Percentiles rank a stretch among this genome's conserved stretches.
Evolutionary conservation across 805 yeast species (phyloP).

Genomic region (Candida vartiovaarae): DNA sequence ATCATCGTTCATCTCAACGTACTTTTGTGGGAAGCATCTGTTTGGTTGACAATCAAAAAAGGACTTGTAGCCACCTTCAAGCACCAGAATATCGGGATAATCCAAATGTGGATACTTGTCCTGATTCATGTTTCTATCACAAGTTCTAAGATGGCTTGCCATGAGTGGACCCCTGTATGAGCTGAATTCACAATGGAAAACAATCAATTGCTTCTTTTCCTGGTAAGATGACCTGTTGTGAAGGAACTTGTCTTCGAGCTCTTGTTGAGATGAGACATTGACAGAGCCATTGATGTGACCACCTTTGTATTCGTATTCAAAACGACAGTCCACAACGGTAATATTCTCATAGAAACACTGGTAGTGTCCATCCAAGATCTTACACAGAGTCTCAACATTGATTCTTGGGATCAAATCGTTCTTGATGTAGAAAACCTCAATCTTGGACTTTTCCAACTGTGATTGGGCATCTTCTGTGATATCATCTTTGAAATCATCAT

Average conservation of each 20-base stretch:
- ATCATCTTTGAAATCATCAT: constrained; percentile 8
- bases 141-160: constrained; percentile 78
- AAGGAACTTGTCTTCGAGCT: constrained; percentile 53
- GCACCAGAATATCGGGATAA: constrained; percentile 83
- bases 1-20: constrained; percentile 79
- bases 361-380: constrained; percentile 50
- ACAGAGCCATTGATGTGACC: constrained; percentile 87
- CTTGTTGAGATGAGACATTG: constrained; percentile 65
- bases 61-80: constrained; percentile 86
- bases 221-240: constrained; percentile 13
- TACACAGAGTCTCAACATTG: constrained; percentile 47
- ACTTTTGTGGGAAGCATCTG: constrained; percentile 69
- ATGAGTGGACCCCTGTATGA: constrained; percentile 90
- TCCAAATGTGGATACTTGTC: constrained; percentile 72
- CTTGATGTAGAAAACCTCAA: constrained; percentile 37
- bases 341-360: constrained; percentile 35
- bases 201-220: constrained; percentile 39
- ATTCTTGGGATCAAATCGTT: constrained; percentile 69
- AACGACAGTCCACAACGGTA: constrained; percentile 77
- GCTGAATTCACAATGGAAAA: constrained; percentile 94
- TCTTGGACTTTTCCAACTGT: constrained; percentile 24
- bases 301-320: constrained; percentile 85
- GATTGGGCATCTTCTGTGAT: constrained; percentile 10
- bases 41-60: constrained; percentile 55
- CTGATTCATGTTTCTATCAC: constrained; percentile 70